phyloP scores from a whole-genome alignment of 306 rosid genomes.

The Quercus cerris region DNA sequence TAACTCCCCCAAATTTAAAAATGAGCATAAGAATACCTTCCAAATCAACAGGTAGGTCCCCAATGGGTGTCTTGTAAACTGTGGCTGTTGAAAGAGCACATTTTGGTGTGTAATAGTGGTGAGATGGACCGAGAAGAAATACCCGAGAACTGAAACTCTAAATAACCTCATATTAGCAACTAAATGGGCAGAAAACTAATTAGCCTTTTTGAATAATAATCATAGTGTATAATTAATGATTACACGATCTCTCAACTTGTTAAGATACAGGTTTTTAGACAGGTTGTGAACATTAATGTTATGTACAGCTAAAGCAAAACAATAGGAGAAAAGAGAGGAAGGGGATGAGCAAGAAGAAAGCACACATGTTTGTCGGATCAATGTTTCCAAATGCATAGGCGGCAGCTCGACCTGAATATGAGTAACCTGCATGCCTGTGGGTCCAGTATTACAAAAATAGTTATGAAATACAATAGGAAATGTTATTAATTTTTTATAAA shows the following conservation, averaged over 20 bases:
- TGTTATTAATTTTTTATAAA: not conserved
- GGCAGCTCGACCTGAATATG: conserved; percentile 94
- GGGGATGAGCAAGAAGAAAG: conserved; percentile 15
- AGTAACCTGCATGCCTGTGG: conserved; percentile 95
- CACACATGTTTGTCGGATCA: conserved; percentile 85
- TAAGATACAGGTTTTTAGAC: not conserved
- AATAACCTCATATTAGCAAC: conserved; percentile 21
- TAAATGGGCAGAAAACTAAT: not conserved
- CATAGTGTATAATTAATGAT: not conserved
- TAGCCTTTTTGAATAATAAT: not conserved
- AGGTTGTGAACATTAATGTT: not conserved
- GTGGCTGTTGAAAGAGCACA: conserved; percentile 92
- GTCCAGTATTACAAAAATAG: conserved; percentile 19
- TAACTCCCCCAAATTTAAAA: not conserved
- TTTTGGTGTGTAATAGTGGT: conserved; percentile 80
- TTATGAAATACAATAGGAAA: not conserved
- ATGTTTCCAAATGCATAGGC: conserved; percentile 97
- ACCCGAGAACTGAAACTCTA: conserved; percentile 63
- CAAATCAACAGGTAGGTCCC: conserved; percentile 90
- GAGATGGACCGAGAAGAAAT: conserved; percentile 99
- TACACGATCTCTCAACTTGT: not conserved
- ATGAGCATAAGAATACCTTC: conserved; percentile 57
- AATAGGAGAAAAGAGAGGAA: not conserved
- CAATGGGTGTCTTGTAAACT: conserved; percentile 90
- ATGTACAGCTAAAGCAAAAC: not conserved